Evolutionary conservation across 2,329 filamentous ascomycete species (phyloP).

Genomic region (Hypoxylon sp.): DNA sequence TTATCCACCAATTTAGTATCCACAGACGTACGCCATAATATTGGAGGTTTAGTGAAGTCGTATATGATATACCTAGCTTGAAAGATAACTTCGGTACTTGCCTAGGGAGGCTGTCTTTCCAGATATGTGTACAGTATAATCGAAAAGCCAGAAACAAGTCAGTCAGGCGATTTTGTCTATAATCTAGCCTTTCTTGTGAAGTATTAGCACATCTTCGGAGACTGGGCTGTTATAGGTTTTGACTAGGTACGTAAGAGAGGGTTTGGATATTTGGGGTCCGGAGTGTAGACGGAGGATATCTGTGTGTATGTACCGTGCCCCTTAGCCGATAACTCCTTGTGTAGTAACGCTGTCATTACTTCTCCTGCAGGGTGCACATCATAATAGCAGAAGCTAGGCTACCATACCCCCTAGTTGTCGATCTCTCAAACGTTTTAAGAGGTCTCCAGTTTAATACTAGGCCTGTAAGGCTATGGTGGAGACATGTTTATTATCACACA

Average conservation of each 20-base stretch:
- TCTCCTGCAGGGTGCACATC: too few species aligned
- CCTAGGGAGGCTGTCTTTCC: not conserved
- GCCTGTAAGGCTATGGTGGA: not conserved
- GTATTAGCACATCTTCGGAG: not conserved
- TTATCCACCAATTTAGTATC: too few species aligned
- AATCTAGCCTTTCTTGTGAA: not conserved
- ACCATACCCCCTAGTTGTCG: not conserved
- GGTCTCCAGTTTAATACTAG: not conserved
- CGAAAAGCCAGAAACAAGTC: not conserved
- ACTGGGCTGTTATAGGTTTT: too few species aligned
- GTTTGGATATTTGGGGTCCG: too few species aligned
- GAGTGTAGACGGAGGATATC: too few species aligned
- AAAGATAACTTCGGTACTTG: not conserved
- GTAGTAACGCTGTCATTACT: too few species aligned
- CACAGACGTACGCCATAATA: not conserved
- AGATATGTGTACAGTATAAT: not conserved
- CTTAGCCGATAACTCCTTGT: too few species aligned
- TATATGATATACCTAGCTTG: not conserved
- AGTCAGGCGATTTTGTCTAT: not conserved
- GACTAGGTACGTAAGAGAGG: too few species aligned
- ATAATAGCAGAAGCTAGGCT: not conserved
- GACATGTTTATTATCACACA: not conserved
- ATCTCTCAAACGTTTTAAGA: not conserved
- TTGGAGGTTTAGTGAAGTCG: not conserved
- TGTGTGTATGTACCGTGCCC: too few species aligned